Evolutionary conservation across 2,329 filamentous ascomycete species (phyloP).

Genomic region (Botrytis galanthina): DNA sequence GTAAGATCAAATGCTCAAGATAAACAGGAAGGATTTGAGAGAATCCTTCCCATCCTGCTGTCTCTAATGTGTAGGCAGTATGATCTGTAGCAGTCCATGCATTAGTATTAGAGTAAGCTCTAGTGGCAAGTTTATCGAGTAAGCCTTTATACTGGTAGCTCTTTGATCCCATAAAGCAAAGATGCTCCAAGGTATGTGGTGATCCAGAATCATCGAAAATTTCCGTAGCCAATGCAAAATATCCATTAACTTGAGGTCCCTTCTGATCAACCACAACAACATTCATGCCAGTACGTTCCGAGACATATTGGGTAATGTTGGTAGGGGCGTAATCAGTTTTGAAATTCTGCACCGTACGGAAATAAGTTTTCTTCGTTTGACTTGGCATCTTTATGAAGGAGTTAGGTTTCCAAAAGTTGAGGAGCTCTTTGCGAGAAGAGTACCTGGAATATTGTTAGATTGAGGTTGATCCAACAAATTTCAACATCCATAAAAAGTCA

Average conservation of each 20-base stretch:
- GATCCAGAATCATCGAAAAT: conserved; percentile 97
- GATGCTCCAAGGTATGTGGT: conserved; percentile 79
- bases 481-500: neutral
- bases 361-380: conserved; percentile 54
- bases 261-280: conserved; percentile 88
- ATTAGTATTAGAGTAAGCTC: conserved; percentile 92
- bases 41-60: conserved; percentile 96
- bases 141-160: conserved; percentile 94
- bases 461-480: neutral
- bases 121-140: conserved; percentile 87
- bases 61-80: conserved; percentile 92
- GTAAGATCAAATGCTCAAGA: conserved; percentile 87
- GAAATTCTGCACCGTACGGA: conserved; percentile 83
- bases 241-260: conserved; percentile 92
- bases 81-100: conserved; percentile 97
- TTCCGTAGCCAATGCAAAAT: conserved; percentile 93
- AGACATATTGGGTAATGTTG: conserved; percentile 92
- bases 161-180: conserved; percentile 87
- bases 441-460: neutral
- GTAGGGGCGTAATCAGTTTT: conserved; percentile 86
- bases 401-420: neutral
- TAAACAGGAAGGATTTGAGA: conserved; percentile 93
- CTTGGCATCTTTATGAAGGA: conserved; percentile 52
- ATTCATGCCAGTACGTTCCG: conserved; percentile 88
- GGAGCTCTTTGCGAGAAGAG: conserved; percentile 1